Percentiles rank a stretch among this genome's conserved stretches.
Evolutionary conservation across 495 filamentous ascomycete species (phyloP).

Genomic region (Xylaria scruposa): DNA sequence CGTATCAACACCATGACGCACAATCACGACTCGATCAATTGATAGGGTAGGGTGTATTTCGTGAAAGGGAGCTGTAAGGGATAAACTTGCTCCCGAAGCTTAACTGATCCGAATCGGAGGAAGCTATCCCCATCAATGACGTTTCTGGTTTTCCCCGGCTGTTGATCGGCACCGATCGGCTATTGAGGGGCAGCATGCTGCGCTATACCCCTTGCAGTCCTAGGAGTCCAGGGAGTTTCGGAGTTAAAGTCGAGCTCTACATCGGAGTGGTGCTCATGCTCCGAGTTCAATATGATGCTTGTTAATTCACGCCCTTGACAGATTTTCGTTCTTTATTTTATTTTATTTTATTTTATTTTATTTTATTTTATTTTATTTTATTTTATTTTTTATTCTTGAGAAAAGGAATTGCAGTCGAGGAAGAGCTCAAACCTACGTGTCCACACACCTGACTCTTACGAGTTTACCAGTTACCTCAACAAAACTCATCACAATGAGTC

Average conservation of each 20-base stretch:
- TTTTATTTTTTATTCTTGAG: no score
- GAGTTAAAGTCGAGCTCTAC: neutral
- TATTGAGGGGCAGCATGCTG: constrained; percentile 5
- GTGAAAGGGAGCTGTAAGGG: neutral
- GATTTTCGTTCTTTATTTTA: no score
- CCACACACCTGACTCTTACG: neutral
- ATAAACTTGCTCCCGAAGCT: neutral
- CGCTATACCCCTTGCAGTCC: constrained; percentile 5
- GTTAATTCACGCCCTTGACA: neutral
- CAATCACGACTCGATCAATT: neutral
- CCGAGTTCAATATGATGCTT: neutral
- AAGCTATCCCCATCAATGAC: neutral
- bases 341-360: no score
- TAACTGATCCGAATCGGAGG: neutral
- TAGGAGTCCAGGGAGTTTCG: neutral
- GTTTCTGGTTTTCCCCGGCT: neutral
- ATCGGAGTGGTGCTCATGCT: neutral
- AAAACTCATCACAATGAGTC: neutral
- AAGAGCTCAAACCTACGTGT: neutral
- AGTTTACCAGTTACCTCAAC: neutral
- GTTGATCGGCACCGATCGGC: neutral
- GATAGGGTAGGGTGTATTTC: neutral
- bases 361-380: no score
- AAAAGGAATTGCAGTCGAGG: neutral
- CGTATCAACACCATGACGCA: constrained; percentile 33